Evolutionary conservation across 2,329 filamentous ascomycete genomes (phyloP).

Genomic region (Cordyceps fumosorosea): DNA sequence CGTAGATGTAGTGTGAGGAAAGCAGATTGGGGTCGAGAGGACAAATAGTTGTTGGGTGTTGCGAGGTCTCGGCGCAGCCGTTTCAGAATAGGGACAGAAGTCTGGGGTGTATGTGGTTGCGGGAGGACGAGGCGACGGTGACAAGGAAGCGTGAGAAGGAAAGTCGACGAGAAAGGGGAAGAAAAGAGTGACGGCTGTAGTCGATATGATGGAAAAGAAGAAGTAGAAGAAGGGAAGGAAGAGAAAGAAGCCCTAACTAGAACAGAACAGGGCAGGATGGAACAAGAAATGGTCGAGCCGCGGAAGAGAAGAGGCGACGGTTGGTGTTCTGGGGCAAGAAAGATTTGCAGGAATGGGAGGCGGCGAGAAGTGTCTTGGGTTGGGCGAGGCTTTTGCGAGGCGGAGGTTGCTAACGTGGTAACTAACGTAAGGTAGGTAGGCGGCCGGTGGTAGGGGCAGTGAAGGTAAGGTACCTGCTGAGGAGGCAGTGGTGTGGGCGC

Average conservation of each 20-base stretch:
- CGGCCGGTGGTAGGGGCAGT: background rate
- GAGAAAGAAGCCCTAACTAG: background rate
- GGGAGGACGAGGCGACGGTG: background rate
- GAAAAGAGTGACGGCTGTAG: slow-evolving; percentile 8
- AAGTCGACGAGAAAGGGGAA: background rate
- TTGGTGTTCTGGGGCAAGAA: slow-evolving; percentile 1
- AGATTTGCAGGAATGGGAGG: slow-evolving; percentile 11
- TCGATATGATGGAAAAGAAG: background rate
- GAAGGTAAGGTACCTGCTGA: too few species aligned
- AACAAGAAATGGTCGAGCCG: background rate
- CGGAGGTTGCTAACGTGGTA: background rate
- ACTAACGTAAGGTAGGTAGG: background rate
- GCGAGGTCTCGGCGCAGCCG: slow-evolving; percentile 11
- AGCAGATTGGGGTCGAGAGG: background rate
- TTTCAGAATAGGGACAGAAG: slow-evolving; percentile 11
- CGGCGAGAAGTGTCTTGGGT: background rate
- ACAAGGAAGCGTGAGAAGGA: background rate
- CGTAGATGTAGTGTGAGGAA: background rate
- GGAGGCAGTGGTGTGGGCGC: too few species aligned
- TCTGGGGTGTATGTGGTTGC: background rate
- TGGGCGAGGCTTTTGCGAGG: background rate
- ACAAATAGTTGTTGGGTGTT: background rate
- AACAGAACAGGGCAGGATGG: background rate
- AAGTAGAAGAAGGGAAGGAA: background rate
- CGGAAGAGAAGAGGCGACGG: slow-evolving; percentile 4